A percentile compares a stretch with the other conserved stretches of the same genome.
phyloP scores from a whole-genome alignment of 805 yeast species.

The Candida caryicola region DNA sequence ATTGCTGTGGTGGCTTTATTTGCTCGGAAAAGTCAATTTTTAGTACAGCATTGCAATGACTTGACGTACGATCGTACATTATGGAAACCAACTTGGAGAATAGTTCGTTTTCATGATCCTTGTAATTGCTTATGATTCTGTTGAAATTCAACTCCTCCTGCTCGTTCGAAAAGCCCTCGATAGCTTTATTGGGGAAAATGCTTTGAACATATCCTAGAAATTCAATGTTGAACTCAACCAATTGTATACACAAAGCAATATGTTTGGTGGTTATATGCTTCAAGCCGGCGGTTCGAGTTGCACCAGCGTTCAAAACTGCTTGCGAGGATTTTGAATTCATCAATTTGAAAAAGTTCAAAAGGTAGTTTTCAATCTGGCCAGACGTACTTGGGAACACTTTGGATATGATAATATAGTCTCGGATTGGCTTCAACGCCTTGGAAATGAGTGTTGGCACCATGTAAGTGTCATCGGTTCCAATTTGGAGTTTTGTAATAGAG shows the following conservation, averaged over 20 bases:
- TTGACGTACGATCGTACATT: conserved; percentile 61
- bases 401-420: conserved; percentile 55
- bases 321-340: conserved; percentile 55
- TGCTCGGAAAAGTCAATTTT: conserved; percentile 51
- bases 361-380: conserved; percentile 38
- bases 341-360: conserved; percentile 44
- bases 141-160: conserved; percentile 29
- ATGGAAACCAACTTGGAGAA: conserved; percentile 63
- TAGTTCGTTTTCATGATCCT: conserved; percentile 63
- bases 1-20: conserved; percentile 39
- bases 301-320: conserved; percentile 71
- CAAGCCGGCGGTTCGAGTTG: conserved; percentile 69
- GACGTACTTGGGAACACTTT: conserved; percentile 52
- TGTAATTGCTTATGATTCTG: conserved; percentile 38
- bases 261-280: conserved; percentile 74
- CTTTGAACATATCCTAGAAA: conserved; percentile 33
- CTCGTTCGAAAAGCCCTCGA: background rate
- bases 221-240: conserved; percentile 46
- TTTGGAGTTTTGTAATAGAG: conserved; percentile 7
- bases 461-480: conserved; percentile 20
- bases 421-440: conserved; percentile 28
- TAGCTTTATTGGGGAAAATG: conserved; percentile 8
- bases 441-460: conserved; percentile 30
- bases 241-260: conserved; percentile 63
- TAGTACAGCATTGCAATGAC: conserved; percentile 48